Conservation (phyloP, 2,329 filamentous ascomycete species). For the Emmonsiellopsis sp. region DNA sequence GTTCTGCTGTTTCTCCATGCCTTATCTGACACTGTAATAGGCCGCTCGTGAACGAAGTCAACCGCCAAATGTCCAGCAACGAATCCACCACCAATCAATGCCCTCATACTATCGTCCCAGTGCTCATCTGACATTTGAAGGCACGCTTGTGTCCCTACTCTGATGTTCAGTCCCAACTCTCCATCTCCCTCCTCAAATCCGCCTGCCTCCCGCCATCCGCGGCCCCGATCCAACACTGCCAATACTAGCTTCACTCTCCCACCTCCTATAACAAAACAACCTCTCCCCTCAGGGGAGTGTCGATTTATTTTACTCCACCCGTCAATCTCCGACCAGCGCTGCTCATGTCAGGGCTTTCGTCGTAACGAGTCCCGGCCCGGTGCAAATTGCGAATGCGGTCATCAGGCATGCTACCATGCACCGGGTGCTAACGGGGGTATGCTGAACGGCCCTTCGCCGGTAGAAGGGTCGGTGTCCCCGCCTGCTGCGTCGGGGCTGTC, state of each 20-base stretch:
- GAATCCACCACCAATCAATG: neutral
- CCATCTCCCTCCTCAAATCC: constrained; percentile 8
- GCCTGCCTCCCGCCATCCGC: neutral
- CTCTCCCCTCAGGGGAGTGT: constrained; percentile 22
- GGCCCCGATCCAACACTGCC: neutral
- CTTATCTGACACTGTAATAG: too few species aligned
- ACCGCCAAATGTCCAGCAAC: neutral
- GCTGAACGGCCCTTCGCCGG: neutral
- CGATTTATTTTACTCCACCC: constrained; percentile 20
- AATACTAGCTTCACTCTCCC: neutral
- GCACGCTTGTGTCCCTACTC: constrained; percentile 3
- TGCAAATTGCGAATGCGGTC: constrained; percentile 37
- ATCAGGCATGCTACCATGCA: constrained; percentile 38
- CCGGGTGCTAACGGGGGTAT: constrained; percentile 2
- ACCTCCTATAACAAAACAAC: neutral
- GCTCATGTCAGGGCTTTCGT: constrained; percentile 35
- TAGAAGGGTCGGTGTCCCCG: constrained; percentile 4
- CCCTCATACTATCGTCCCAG: neutral
- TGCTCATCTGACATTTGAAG: constrained; percentile 3
- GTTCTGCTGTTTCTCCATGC: too few species aligned
- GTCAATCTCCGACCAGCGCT: constrained; percentile 24
- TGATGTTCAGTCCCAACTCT: constrained; percentile 18
- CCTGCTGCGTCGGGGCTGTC: neutral
- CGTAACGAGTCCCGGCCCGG: constrained; percentile 25
- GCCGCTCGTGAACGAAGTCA: too few species aligned